Base-by-base conservation (phyloP, 1,284 basidiomycete genomes). In the Malassezia caprae region DNA sequence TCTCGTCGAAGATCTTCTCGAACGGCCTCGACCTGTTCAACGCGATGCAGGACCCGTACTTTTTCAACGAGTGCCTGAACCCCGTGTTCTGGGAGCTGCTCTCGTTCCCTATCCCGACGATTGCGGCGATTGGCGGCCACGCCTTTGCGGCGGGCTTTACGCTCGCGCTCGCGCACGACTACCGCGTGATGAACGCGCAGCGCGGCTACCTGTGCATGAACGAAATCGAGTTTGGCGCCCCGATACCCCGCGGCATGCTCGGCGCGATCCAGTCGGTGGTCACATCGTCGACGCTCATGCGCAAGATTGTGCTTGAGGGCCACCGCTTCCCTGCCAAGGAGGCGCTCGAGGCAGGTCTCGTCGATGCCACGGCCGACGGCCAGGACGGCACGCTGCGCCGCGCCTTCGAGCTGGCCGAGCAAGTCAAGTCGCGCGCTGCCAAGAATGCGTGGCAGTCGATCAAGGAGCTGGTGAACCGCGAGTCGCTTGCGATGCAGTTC, bases 61-160 rank as follows among this genome's bases (percentile, higher is more conserved):
- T 89, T 76, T 87, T 74, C 56, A 69, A 74, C 52, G 50, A 51
- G 8, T 59, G 58, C 35, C 62, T 74, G 42, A 63, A 90, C 76
- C 79, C 80, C 41, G 75, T 70, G 21, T 71, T 63, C 35, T 47
- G 63, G 74, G 78, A 76, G 32, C 61, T 77, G 13, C 61, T 78
- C 46, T 76, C 76, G 6, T 78, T 78, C 65, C 77, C 77, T 7
- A 67, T 80, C 51, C 65, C 77, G 40, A 87, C 84, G 4, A 81
- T 94, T 59, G 87, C 88, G 27, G 87, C 88, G 3, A 82, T 94
- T 67, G 93, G 91, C 69, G 90, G 90, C 0, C 90, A 94, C 70
- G 85, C 84, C 53, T 94, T 89, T 72, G 90, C 90, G 2, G 90
- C 81, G 11, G 90, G 83, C 15, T 84, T 88, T 71, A 83, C 88